Base-by-base conservation (phyloP, 2,329 filamentous ascomycete species). In the Ceratocystis alfenasii region DNA sequence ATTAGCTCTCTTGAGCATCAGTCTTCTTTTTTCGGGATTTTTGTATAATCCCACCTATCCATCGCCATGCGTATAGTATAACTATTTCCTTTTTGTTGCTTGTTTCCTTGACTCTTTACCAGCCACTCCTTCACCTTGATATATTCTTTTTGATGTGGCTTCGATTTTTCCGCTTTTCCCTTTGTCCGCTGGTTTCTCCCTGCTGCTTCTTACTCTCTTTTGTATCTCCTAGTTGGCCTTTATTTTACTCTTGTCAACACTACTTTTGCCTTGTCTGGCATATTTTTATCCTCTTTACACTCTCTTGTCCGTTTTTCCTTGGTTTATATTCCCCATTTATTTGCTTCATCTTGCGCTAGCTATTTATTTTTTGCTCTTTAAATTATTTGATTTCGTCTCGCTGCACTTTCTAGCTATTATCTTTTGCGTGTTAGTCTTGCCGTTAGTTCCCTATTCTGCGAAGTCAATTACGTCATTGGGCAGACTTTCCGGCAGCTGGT, bases 1-100 rank as follows among this genome's bases (percentile, higher is more conserved):
- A 15, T 41, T 12, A 15, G 36, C 36, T 41, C 36, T 15, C 12
- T 5, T 5, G 12, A 15, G 36, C 36, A 15, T 41, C 36, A 15
- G 36, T 2, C 36, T 12, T 41, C 10, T 41, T 15, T 36, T 12
- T 10, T 12, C 36, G 10, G 10, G 36, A 15, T 41, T 41, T 12
- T 12, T 25, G 20, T 8, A 10, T 22, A 50, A n/a, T 15, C 12
- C 30, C 15, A 30, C 28, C 12, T 30, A 57, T 5, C 28, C 22
- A 57, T 12, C 30, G 5, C 55, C 55, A 59, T 59, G 55, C 28
- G 55, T 55, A 59, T 59, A 59, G 50, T 62, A 65, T 68, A 62
- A 22, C 46, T 62, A 28, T 61, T 22, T 62, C 28, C 41, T 68
- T 61, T 59, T 12, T 66, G 15, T 61, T 50, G 41, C 55, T 62